phyloP scores from a whole-genome alignment of 208 protist species.

The Leishmania aethiopica region DNA sequence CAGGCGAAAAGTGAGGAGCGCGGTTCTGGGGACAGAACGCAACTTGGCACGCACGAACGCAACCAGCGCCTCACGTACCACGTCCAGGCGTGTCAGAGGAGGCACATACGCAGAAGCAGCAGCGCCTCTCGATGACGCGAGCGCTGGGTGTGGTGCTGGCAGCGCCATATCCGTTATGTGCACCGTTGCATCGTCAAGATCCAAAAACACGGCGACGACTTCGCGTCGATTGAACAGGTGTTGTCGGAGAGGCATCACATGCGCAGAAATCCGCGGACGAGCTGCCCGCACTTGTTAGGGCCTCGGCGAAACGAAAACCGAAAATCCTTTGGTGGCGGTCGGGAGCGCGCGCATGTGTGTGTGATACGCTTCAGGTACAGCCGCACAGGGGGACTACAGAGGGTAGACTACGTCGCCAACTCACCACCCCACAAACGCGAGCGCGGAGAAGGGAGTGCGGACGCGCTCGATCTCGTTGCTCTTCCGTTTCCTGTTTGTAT shows the following conservation, averaged over 20 bases:
- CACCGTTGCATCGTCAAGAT: conserved; percentile 39
- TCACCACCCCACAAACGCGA: background rate
- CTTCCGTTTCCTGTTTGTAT: background rate
- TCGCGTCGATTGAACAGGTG: conserved; percentile 44
- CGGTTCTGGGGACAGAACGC: conserved; percentile 26
- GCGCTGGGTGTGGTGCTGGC: conserved; percentile 6
- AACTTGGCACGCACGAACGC: conserved; percentile 52
- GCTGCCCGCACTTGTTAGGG: background rate
- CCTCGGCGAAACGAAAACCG: background rate
- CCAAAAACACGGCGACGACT: conserved; percentile 53
- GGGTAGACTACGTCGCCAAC: background rate
- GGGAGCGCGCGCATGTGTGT: background rate
- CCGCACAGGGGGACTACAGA: background rate
- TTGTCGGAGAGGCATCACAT: background rate
- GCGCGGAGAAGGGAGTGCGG: background rate
- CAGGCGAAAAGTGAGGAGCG: conserved; percentile 34
- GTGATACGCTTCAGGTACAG: too few relatives aligned
- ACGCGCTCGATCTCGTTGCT: background rate
- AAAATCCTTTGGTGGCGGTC: conserved; percentile 7
- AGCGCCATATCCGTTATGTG: conserved; percentile 39
- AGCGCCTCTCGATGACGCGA: background rate
- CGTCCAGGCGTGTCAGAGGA: conserved; percentile 38
- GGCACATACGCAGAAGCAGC: conserved; percentile 13
- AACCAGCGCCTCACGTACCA: conserved; percentile 35
- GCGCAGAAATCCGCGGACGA: background rate